These are phyloP conservation scores for Clarireedia paspali DNA, from an alignment of 2,329 filamentous ascomycete species.

Conservation along the genomic window DNA sequence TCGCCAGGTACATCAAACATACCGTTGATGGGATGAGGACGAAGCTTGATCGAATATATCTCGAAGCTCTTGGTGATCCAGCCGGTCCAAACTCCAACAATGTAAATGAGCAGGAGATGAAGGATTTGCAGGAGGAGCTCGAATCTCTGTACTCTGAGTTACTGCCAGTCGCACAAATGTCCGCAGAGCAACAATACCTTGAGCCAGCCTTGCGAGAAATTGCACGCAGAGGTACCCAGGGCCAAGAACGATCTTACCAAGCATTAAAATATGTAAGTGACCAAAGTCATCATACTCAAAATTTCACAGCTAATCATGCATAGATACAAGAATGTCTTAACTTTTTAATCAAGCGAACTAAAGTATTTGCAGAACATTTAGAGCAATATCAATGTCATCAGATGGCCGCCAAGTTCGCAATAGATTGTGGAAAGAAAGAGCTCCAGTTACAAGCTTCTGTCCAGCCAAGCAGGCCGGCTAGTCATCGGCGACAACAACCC, in stretches of 20 bases:
- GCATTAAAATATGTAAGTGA: slow-evolving; percentile 44
- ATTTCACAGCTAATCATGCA: background rate
- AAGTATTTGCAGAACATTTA: slow-evolving; percentile 35
- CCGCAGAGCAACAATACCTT: slow-evolving; percentile 58
- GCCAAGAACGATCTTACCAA: slow-evolving; percentile 37
- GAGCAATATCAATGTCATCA: slow-evolving; percentile 41
- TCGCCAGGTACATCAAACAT: slow-evolving; percentile 45
- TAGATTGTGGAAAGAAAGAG: slow-evolving; percentile 38
- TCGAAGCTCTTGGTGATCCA: slow-evolving; percentile 37
- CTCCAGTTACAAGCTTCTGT: slow-evolving; percentile 21
- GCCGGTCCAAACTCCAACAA: slow-evolving; percentile 5
- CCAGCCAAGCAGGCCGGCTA: slow-evolving; percentile 6
- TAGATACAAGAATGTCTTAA: slow-evolving; percentile 46
- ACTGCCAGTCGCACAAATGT: slow-evolving; percentile 62
- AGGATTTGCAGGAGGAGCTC: slow-evolving; percentile 53
- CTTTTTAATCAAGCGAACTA: slow-evolving; percentile 42
- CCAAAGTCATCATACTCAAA: background rate
- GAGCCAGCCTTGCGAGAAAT: slow-evolving; percentile 48
- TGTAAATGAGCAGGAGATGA: slow-evolving; percentile 33
- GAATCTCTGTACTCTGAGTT: slow-evolving; percentile 65
- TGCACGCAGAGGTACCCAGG: slow-evolving; percentile 37
- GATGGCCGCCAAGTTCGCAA: slow-evolving; percentile 31
- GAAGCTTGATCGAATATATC: slow-evolving; percentile 47
- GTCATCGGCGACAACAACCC: slow-evolving; percentile 16
- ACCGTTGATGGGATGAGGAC: slow-evolving; percentile 48